Base-by-base conservation (phyloP, 1,284 basidiomycete species). In the Puccinia coronata region DNA sequence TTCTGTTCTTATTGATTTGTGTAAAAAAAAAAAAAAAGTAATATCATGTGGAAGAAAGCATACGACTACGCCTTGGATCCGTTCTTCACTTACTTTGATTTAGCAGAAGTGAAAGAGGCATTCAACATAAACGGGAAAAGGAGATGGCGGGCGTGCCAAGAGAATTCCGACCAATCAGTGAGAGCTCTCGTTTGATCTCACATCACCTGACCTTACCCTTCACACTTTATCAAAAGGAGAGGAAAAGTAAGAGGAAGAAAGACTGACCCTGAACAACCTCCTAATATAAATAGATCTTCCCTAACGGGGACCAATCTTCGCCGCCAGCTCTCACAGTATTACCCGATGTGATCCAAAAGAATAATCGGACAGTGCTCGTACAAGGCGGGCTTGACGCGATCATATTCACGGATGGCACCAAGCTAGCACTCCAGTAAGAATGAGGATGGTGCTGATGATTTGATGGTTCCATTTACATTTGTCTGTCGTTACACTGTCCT, bases 291-390 rank as follows among this genome's bases (percentile, higher is more conserved):
- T 25, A 76, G 74, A 9, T 76, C 65, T 59, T 79, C 23, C 59
- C 67, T 28, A 39, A 69, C 34, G 55, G 57, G 20, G 78, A 80
- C 36, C 31, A 51, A 18, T 80, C 78, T 47, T 20, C 69, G 16
- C 67, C 69, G 8, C 63, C 67, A 3, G 31, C 34, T 6, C n/a
- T 28, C 16, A 61, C 69, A 59, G 57, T 72, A n/a, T 41, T 80
- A 34, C 69, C 78, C 4, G 69, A 55, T 9, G 78, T 80, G 28
- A 80, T 80, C 31, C 43, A 57, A 6, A 72, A 72, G 18, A 80
- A 69, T 55, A 71, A 71, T 28, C 49, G 78, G 28, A 80, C 78
- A 11, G 53, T 80, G 39, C 47, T 80, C 14, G 57, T n/a, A 2
- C 79, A 81, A 25, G 79, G 79, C 11, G 34, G 28, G 6, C 43